A percentile compares a stretch with the other conserved stretches of the same genome.
These are phyloP conservation scores for Capsella rubella DNA, from an alignment of 441 rosid genomes.

Conservation along the genomic window DNA sequence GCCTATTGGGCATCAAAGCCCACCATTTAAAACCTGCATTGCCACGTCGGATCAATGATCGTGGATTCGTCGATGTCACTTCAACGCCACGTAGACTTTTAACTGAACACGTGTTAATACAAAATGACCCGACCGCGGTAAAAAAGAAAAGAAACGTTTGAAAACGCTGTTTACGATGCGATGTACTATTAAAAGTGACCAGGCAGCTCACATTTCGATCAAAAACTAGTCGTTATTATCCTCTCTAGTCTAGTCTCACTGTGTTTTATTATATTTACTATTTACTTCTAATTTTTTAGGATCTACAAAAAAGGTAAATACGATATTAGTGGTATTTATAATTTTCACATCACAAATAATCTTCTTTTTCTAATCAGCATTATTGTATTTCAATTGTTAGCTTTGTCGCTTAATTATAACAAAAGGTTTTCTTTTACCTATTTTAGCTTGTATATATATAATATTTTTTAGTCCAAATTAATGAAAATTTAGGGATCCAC, in stretches of 20 bases:
- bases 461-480: too few species aligned
- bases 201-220: conserved; percentile 1
- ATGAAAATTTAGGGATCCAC: not conserved
- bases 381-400: not conserved
- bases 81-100: conserved; percentile 6
- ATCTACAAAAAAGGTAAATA: too few species aligned
- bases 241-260: not conserved
- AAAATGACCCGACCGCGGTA: conserved; percentile 17
- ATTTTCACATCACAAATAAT: not conserved
- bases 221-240: conserved; percentile 11
- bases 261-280: too few species aligned
- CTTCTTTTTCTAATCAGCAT: not conserved
- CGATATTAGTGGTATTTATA: too few species aligned
- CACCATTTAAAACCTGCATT: not conserved
- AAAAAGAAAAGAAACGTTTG: not conserved
- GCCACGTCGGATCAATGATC: not conserved
- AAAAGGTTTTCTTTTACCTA: not conserved
- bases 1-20: not conserved
- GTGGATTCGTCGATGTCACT: not conserved
- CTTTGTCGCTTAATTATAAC: not conserved
- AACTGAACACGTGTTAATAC: conserved; percentile 15
- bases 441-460: too few species aligned
- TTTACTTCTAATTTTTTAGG: too few species aligned
- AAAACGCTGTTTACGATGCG: not conserved
- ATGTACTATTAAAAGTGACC: not conserved